Evolutionary conservation across 345 rosid species (phyloP).

Genomic region (Hibiscus syriacus): DNA sequence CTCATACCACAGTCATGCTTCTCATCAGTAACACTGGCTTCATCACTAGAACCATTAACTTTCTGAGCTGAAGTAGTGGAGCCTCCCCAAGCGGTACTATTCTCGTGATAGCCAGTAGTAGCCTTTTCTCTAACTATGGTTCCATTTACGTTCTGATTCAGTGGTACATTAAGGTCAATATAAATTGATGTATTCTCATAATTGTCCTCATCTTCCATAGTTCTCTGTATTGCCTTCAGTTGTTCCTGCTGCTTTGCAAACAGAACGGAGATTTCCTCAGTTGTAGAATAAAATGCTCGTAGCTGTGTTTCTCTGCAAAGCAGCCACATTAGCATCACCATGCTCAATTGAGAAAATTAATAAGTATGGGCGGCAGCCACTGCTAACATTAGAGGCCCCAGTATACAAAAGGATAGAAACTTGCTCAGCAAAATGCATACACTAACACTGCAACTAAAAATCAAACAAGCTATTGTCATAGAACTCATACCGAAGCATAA

Average conservation of each 20-base stretch:
- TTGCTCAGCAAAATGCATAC: not conserved
- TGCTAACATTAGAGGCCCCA: no score
- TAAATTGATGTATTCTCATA: conserved; percentile 57
- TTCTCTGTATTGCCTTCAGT: conserved; percentile 83
- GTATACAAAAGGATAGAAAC: not conserved
- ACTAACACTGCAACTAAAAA: not conserved
- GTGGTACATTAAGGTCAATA: conserved; percentile 42
- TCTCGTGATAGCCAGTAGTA: conserved; percentile 16
- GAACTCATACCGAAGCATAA: conserved; percentile 81
- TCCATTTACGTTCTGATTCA: conserved; percentile 19
- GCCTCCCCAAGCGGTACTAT: conserved; percentile 31
- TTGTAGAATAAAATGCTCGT: conserved; percentile 88
- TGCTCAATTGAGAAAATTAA: not conserved
- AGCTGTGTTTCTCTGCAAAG: conserved; percentile 83
- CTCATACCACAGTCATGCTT: conserved; percentile 76
- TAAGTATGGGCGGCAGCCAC: no score
- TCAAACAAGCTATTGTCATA: not conserved
- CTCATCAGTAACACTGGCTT: conserved; percentile 70
- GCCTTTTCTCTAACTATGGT: conserved; percentile 23
- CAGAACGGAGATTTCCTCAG: conserved; percentile 68
- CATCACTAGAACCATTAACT: conserved; percentile 47
- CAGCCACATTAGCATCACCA: not conserved
- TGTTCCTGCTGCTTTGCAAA: conserved; percentile 95
- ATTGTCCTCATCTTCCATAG: conserved; percentile 88
- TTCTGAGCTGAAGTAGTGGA: conserved; percentile 48